phyloP scores from a whole-genome alignment of 495 filamentous ascomycete species.

The Pyrenula aspistea region DNA sequence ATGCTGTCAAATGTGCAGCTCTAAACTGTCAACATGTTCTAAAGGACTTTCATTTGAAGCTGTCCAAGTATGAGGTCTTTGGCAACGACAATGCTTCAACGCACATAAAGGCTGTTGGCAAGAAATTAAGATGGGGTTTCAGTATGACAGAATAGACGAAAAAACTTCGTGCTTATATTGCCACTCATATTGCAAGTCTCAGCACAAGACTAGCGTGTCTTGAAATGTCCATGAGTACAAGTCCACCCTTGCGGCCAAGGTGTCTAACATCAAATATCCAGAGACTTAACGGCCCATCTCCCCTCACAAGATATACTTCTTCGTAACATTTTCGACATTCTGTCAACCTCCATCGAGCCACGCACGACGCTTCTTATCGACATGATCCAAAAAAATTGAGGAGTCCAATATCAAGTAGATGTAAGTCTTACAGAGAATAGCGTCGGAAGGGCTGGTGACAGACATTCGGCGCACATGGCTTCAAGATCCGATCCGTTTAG shows the following conservation, averaged over 20 bases:
- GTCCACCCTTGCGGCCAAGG: not conserved
- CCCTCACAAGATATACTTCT: not conserved
- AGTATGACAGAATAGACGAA: not conserved
- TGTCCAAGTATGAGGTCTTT: not conserved
- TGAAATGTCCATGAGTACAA: not conserved
- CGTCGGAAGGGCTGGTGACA: not conserved
- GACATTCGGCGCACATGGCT: not conserved
- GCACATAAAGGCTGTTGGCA: not conserved
- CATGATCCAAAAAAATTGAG: not conserved
- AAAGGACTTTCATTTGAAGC: not conserved
- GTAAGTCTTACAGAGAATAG: not conserved
- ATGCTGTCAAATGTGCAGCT: not conserved
- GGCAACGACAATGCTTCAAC: not conserved
- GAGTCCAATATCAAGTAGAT: not conserved
- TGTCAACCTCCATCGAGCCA: not conserved
- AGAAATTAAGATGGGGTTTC: not conserved
- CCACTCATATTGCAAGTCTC: not conserved
- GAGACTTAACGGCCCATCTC: not conserved
- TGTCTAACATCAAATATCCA: not conserved
- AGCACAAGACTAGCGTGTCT: not conserved
- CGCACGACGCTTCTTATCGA: not conserved
- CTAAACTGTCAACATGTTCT: not conserved
- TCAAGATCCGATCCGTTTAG: not conserved
- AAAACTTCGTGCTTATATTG: not conserved
- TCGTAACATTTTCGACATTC: not conserved